Base-by-base conservation (phyloP, 148 eudicot species). In the Rhododendron kiyosumense region DNA sequence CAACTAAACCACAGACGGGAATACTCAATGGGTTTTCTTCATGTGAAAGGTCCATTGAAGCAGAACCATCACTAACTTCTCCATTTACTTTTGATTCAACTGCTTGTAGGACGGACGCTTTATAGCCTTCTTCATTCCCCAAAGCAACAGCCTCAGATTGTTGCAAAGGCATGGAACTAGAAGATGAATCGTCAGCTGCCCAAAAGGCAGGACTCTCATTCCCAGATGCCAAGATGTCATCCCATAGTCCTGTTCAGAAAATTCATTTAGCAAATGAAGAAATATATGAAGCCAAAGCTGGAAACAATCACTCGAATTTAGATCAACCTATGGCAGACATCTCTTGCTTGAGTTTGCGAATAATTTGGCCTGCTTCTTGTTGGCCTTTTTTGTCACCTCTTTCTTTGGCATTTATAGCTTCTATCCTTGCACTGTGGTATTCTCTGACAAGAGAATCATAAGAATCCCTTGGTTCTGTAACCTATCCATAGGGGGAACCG, bases 281-380 rank as follows among this genome's bases (percentile, higher is more conserved):
- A 74, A 32, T 81, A 9, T 41, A 46, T 79, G 32, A 28, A 78
- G 73, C 52, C 43, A 83, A 84, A 54, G 12, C 28, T 24, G 24
- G 59, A 59, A 36, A 82, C 0, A 81, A 84, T 83, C 28, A 73
- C 57, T 67, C 26, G 32, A 61, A 15, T 73, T 51, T 82, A 78
- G 24, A 36, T 76, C 65, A 59, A 97, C 99, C 99, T 94, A 92
- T 86, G 79, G 90, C 89, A 86, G 94, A 89, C 89, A 97, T 91
- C 89, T 97, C 98, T 89, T 95, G 94, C 90, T 94, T 97, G 88
- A 97, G 95, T 84, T 89, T 90, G 85, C 95, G 93, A 86, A 97
- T 97, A 82, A 78, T 86, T 86, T 86, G 87, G 88, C 99, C 93
- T 74, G 98, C 98, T 84, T 90, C 89, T 89, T 95, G 93, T 86